Base-by-base conservation (phyloP, 257 asterid species). In the Penstemon davidsonii region DNA sequence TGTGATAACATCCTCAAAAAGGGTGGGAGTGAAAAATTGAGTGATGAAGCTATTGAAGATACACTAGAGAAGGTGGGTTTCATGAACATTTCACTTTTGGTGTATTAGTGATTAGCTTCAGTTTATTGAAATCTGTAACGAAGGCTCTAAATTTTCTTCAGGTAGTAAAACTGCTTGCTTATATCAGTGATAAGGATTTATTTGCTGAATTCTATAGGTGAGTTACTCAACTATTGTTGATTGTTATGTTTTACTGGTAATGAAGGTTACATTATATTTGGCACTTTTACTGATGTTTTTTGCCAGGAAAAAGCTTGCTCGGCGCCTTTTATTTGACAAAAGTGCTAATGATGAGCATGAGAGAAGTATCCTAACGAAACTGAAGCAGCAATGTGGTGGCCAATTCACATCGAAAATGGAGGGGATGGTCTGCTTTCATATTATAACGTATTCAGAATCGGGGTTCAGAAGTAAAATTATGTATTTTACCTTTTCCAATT, bases 341-440 rank as follows among this genome's bases (percentile, higher is more conserved):
- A 93, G 97, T 79, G 99, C 99, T 43, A 90, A 90, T 69, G 99
- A 93, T 73, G 97, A 93, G 78, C 99, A 93, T 68, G 99, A 90
- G 78, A 93, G 98, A 80, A 88, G 97, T 77, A 90, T 93, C 64
- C 71, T 93, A 38, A 93, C 98, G 59, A 93, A 93, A 79, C 71
- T 93, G 86, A 93, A 93, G 85, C 99, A 93, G 80, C 99, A 93
- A 82, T 93, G 97, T 71, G 99, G 99, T 69, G 97, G 96, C n/a
- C 97, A 93, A 70, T 93, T 93, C 80, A 90, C 99, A 6, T 93
- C 99, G 53, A 93, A 93, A 84, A 93, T 90, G 99, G 97, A 93
- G 84, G 97, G 98, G 66, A 93, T 93, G 98, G 98, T 92, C 25
- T 73, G 90, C 73, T 72, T 42, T 74, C 70, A 33, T 36, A 58